Base-by-base conservation (phyloP, 179 eudicot genomes). In the Nepenthes alata region DNA sequence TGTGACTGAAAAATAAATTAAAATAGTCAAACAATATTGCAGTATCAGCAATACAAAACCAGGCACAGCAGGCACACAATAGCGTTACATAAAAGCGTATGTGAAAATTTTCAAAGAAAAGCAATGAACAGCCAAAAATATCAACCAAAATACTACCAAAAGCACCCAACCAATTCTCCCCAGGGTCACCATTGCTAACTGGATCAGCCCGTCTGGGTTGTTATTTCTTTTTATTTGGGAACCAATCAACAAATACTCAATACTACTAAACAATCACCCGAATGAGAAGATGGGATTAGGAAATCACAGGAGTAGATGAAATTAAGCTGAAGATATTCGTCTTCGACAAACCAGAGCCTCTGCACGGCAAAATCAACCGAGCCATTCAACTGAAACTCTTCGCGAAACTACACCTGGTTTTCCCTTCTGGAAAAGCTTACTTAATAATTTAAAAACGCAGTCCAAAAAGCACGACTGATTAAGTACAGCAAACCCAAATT, bases 251-350 rank as follows among this genome's bases (percentile, higher is more conserved):
- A 45, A n/a, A 51, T 6, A 36, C 35, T 9, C 6, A n/a, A 52
- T 11, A 13, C 16, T 12, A 52, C 53, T 3, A 50, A 13, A 49
- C 6, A 4, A 52, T 16, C 16, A 52, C 16, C 38, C n/a, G 67
- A 37, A 35, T 2, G 25, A 12, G 15, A 48, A 64, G 47, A 58
- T 39, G 69, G 69, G 75, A 71, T 61, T 59, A 69, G 79, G 74
- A 61, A 93, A 80, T 89, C 96, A 93, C 98, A 75, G 81, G 89
- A 76, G 79, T 63, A 58, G 81, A 80, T 63, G 96, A 86, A 83
- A 89, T 77, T 75, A 93, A 85, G 76, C 90, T 90, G 81, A 86
- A 70, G 62, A 93, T 72, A 68, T 75, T 80, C 12, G 83, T 72
- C 93, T 75, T 93, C 61, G 83, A 77, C 34, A 86, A 74, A 64